These are phyloP conservation scores for Solanum sparsipilum DNA, from an alignment of 257 asterid species.

Conservation along the genomic window DNA sequence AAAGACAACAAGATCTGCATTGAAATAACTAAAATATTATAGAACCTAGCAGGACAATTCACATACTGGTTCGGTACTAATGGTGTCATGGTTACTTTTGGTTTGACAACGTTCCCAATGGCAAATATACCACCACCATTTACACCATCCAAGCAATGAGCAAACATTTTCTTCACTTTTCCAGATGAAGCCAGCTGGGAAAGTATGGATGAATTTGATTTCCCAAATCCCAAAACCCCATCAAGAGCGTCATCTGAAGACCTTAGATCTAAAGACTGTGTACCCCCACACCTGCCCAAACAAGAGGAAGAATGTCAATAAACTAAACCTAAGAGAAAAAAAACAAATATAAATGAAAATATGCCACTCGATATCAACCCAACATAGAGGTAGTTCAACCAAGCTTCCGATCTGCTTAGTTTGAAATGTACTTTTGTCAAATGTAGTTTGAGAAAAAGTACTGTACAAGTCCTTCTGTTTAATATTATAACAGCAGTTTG, in stretches of 20 bases:
- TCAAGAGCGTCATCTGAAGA: conserved; percentile 90
- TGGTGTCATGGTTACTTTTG: conserved; percentile 87
- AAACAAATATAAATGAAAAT: neutral
- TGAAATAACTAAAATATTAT: conserved; percentile 3
- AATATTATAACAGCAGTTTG: neutral
- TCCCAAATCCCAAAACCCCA: conserved; percentile 96
- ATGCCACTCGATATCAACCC: neutral
- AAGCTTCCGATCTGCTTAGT: neutral
- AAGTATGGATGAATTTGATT: conserved; percentile 86
- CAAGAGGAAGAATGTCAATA: neutral
- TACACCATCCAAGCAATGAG: conserved; percentile 94
- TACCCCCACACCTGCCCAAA: conserved; percentile 83
- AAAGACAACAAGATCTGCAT: neutral
- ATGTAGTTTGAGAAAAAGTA: neutral
- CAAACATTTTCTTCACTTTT: conserved; percentile 90
- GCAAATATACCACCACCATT: conserved; percentile 99
- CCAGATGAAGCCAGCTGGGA: conserved; percentile 94
- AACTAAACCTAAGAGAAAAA: neutral
- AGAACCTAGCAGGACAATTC: conserved; percentile 4
- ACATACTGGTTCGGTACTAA: conserved; percentile 80
- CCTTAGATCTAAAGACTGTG: conserved; percentile 71
- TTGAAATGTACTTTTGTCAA: neutral
- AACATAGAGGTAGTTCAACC: neutral
- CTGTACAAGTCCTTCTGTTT: neutral
- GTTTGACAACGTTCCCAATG: conserved; percentile 97